Conservation (phyloP, 352 stramenopile species). For the Synura sp. region DNA sequence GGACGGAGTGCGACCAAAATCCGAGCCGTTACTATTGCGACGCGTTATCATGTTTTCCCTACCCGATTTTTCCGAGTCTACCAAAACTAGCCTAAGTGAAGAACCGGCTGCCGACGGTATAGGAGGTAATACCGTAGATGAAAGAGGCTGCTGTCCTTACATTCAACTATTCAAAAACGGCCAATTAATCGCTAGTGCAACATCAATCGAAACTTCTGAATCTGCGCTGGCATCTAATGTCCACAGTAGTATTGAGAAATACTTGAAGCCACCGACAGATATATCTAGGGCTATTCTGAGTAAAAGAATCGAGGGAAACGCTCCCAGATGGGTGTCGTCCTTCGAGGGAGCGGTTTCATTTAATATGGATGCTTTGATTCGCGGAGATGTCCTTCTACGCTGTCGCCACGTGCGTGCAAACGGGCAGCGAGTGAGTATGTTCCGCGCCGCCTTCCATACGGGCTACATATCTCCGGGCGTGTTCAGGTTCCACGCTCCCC, state of each 20-base stretch:
- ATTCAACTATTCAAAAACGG: slow-evolving; percentile 96
- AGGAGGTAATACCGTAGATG: slow-evolving; percentile 42
- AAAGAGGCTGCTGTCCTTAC: slow-evolving; percentile 90
- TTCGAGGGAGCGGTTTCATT: slow-evolving; percentile 83
- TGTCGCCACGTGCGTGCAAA: slow-evolving; percentile 47
- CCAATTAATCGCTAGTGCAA: slow-evolving; percentile 90
- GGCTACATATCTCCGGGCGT: slow-evolving; percentile 92
- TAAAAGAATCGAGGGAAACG: slow-evolving; percentile 73
- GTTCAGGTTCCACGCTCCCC: slow-evolving; percentile 88
- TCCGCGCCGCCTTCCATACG: slow-evolving; percentile 95
- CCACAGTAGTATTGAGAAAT: not conserved
- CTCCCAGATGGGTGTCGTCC: slow-evolving; percentile 77
- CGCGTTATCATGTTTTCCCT: slow-evolving; percentile 93
- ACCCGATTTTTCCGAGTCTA: slow-evolving; percentile 65
- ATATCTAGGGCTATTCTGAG: not conserved
- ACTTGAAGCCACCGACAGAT: not conserved
- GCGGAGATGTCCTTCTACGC: slow-evolving; percentile 90
- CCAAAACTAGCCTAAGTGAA: too few relatives aligned
- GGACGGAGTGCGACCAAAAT: slow-evolving; percentile 85
- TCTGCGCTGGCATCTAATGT: not conserved
- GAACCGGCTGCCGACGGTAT: not conserved
- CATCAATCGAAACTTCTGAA: slow-evolving; percentile 56
- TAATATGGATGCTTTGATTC: slow-evolving; percentile 84
- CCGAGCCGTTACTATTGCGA: slow-evolving; percentile 85
- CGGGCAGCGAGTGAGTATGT: slow-evolving; percentile 86